phyloP scores from a whole-genome alignment of 805 yeast species.

The Ogataea methanolica region DNA sequence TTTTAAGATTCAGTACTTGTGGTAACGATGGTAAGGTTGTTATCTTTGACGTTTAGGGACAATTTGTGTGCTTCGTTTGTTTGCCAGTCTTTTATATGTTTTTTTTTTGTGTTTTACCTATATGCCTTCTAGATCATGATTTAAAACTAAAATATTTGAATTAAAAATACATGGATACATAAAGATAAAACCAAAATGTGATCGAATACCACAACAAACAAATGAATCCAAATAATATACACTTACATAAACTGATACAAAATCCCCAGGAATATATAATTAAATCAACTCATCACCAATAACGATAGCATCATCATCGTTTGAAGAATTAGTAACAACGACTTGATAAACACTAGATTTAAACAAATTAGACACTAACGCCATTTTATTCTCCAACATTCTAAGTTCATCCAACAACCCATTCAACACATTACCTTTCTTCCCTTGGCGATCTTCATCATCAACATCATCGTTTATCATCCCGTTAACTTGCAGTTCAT shows the following conservation, averaged over 20 bases:
- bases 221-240: too few species aligned
- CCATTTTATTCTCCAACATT: constrained; percentile 20
- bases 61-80: too few species aligned
- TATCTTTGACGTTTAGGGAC: constrained; percentile 46
- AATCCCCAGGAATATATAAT: too few species aligned
- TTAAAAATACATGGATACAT: too few species aligned
- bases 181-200: too few species aligned
- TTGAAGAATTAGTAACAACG: constrained; percentile 6
- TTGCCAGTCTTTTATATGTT: too few species aligned
- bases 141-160: too few species aligned
- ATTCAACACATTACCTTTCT: not conserved
- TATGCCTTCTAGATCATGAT: too few species aligned
- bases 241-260: too few species aligned
- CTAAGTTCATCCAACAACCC: constrained; percentile 17
- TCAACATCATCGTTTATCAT: not conserved
- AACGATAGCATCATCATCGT: constrained; percentile 8
- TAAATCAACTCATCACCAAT: too few species aligned
- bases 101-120: too few species aligned
- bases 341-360: constrained; percentile 27
- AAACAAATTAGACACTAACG: constrained; percentile 30
- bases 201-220: too few species aligned
- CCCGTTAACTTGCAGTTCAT: not conserved
- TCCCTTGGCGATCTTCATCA: not conserved
- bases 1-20: constrained; percentile 62
- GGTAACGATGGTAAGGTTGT: constrained; percentile 94